A percentile compares a stretch with the other conserved stretches of the same genome.
Conservation (phyloP, 352 stramenopile genomes). For the Phytophthora quininea region DNA sequence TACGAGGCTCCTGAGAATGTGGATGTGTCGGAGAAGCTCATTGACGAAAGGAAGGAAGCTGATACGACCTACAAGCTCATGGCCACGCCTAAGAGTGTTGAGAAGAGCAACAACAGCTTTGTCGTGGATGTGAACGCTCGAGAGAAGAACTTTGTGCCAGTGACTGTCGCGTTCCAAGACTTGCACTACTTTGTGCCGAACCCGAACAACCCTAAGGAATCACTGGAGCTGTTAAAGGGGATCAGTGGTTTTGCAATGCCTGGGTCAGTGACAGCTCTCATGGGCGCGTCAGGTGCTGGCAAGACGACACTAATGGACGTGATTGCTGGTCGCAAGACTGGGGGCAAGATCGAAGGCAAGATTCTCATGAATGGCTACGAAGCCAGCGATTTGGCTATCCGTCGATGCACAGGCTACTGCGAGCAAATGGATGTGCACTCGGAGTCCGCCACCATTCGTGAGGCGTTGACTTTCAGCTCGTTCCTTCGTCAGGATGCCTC, state of each 20-base stretch:
- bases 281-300: conserved; percentile 44
- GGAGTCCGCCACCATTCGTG: conserved; percentile 30
- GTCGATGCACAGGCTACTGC: conserved; percentile 13
- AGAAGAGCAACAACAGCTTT: background rate
- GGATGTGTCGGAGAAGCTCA: conserved; percentile 25
- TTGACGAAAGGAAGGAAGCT: background rate
- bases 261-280: conserved; percentile 43
- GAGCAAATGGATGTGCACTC: conserved; percentile 17
- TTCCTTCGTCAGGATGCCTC: conserved; percentile 48
- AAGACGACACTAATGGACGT: conserved; percentile 74
- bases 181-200: conserved; percentile 20
- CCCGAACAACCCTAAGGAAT: conserved; percentile 16
- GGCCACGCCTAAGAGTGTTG: too few relatives aligned
- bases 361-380: conserved; percentile 84
- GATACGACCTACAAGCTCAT: too few relatives aligned
- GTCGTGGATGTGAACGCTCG: background rate
- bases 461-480: conserved; percentile 84
- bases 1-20: conserved; percentile 30
- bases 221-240: conserved; percentile 31
- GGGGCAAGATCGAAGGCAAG: conserved; percentile 69
- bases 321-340: conserved; percentile 86
- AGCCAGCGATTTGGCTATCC: conserved; percentile 26
- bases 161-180: conserved; percentile 34
- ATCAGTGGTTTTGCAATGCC: conserved; percentile 40
- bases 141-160: conserved; percentile 24